A percentile compares a stretch with the other conserved stretches of the same genome.
These are phyloP conservation scores for Acrocalymma vagum DNA, from an alignment of 2,329 filamentous ascomycete species.

Conservation along the genomic window DNA sequence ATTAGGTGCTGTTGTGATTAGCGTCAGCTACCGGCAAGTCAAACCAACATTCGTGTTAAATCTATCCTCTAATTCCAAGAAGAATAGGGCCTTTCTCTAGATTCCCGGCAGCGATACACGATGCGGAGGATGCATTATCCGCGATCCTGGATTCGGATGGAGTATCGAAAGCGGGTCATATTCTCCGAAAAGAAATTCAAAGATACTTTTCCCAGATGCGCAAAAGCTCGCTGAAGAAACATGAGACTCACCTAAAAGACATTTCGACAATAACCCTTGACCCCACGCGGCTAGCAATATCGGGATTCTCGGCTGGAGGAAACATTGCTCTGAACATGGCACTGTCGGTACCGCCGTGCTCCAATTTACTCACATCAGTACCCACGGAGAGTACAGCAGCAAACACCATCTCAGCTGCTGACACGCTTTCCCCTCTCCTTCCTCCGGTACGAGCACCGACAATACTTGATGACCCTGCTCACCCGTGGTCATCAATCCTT, in stretches of 20 bases:
- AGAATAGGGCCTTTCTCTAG: conserved; percentile 56
- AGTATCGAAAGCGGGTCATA: conserved; percentile 39
- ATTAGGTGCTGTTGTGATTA: conserved; percentile 53
- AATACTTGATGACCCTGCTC: conserved; percentile 37
- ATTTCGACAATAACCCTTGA: conserved; percentile 46
- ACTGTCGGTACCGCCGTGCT: conserved; percentile 43
- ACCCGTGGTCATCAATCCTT: conserved; percentile 48
- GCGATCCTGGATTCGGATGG: conserved; percentile 51
- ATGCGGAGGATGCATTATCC: conserved; percentile 56
- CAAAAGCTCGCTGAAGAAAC: conserved; percentile 21
- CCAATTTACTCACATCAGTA: neutral
- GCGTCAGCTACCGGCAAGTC: conserved; percentile 59
- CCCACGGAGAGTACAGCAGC: too few relatives aligned
- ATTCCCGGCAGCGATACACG: conserved; percentile 57
- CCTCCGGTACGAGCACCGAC: conserved; percentile 38
- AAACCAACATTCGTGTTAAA: too few relatives aligned
- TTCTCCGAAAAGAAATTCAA: conserved; percentile 45
- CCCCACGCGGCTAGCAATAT: conserved; percentile 49
- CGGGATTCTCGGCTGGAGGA: conserved; percentile 57
- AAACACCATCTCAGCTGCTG: conserved; percentile 15
- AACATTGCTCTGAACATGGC: conserved; percentile 58
- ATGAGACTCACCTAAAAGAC: conserved; percentile 30
- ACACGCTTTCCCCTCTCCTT: conserved; percentile 36
- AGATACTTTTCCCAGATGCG: conserved; percentile 40
- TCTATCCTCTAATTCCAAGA: too few relatives aligned